Evolutionary conservation across 2,329 filamentous ascomycete genomes (phyloP), one percentile per base, ranked within the genome.

Genomic region (Chaetoscypha palmicola): DNA sequence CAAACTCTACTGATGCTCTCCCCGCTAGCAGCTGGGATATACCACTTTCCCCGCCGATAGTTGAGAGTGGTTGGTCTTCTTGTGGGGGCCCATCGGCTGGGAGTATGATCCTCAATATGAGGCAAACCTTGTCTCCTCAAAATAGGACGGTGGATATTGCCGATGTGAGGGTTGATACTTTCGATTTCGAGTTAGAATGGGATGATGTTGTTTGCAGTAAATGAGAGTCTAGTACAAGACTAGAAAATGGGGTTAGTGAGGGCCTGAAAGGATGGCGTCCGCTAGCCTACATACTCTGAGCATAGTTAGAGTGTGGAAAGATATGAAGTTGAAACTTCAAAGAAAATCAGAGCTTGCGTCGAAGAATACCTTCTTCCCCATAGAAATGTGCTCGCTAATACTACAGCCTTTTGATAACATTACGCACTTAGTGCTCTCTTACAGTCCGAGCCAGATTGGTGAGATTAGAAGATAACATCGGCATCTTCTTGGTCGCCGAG

Each of bases 381-480:
- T 17, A 17, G 32, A 43, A 51, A 51, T 51, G 40, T 49, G 39
- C 41, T 35, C 50, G 45, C 53, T 60, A 55, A 56, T 58, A 45
- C 51, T 59, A 59, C 53, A 59, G 46, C 46, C 45, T 51, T 26
- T 42, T 38, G 24, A 34, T 42, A 45, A 49, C 39, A 48, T 42
- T 47, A 46, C 32, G 26, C 45, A 50, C 45, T 46, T 43, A 40
- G 26, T 32, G 32, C 28, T 16, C 28, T 32, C 14, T 22, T 30
- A 30, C 31, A n/a, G 34, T 45, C 41, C 7, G 32, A 43, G 17
- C 21, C 20, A 33, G 23, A 22, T 11, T 36, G 17, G 14, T 5
- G 17, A 19, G 14, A 45, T 59, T 64, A 94, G 65, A 94, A 94
- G 59, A 94, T 94, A 47, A 94, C 81, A 62, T 94, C 88, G 38